Base-by-base conservation (phyloP, 441 rosid genomes). In the Macaranga tanarius region DNA sequence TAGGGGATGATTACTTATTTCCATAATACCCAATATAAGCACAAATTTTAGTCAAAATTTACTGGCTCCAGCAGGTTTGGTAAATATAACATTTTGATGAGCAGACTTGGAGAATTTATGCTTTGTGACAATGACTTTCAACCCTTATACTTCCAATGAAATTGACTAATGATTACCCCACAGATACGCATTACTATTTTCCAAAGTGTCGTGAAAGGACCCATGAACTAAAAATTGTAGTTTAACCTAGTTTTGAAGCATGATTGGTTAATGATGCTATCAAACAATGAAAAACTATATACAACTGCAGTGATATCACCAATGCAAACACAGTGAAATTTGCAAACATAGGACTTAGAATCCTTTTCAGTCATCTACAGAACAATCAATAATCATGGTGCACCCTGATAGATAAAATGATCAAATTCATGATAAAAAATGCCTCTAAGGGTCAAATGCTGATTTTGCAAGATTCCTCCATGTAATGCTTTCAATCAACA, bases 321-420 rank as follows among this genome's bases (percentile, higher is more conserved):
- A 26, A 66, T 25, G 44, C 42, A 61, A 19, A 52, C 10, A 61
- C 45, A 19, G 34, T 61, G n/a, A 15, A 23, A 67, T 17, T 28
- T 51, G 45, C 22, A 17, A 26, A 25, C 13, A 52, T 4, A 42
- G 10, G 7, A 34, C 38, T 34, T 34, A 34, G 4, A 34, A 34
- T 34, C 38, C 38, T 34, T 0, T 34, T 34, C 13, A n/a, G 51
- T 19, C 25, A n/a, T 10, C 12, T 11, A 45, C 38, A 19, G 4
- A 17, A 52, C 59, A 52, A 67, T 67, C 26, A 52, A 67, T 7
- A 51, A 51, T 10, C 5, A 0, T 3, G 1, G 58, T 19, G 28
- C 44, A 66, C 17, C 45, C 58, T 16, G 58, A 51, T 50, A 28
- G 52, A 17, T 51, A n/a, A 67, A 65, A 50, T 28, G 51, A 67